These are phyloP conservation scores for Paracorniculantispora psalliotae DNA, from an alignment of 2,329 filamentous ascomycete species.

Conservation along the genomic window DNA sequence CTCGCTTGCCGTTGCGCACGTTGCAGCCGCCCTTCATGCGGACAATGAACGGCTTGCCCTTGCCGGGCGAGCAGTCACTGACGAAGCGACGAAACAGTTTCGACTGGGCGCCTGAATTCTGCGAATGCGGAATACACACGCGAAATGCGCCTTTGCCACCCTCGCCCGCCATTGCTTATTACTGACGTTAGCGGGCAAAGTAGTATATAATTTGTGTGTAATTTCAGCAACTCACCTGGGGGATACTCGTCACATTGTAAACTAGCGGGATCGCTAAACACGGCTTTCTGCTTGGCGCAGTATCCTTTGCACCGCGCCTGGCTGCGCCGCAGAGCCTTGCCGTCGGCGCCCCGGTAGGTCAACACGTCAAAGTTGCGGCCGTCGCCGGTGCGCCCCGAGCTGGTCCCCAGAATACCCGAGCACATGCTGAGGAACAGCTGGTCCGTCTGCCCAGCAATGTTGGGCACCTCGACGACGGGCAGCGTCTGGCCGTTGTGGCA, in stretches of 20 bases:
- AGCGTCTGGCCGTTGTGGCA: background rate
- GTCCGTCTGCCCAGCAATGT: background rate
- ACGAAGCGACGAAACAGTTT: background rate
- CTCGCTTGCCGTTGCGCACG: slow-evolving; percentile 2
- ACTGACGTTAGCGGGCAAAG: no score
- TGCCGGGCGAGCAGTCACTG: background rate
- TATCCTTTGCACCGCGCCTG: slow-evolving; percentile 2
- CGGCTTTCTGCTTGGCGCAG: background rate
- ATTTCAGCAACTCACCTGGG: background rate
- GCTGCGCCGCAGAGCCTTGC: background rate
- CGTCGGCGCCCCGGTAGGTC: background rate
- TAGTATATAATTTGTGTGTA: no score
- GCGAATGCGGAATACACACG: background rate
- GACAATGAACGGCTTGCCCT: background rate
- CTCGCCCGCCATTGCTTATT: background rate
- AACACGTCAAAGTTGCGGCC: slow-evolving; percentile 3
- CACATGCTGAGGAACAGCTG: slow-evolving; percentile 2
- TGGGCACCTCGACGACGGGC: slow-evolving; percentile 4
- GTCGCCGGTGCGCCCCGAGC: background rate
- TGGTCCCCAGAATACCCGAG: background rate
- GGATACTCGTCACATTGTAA: slow-evolving; percentile 1
- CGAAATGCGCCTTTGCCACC: background rate
- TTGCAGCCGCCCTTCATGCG: slow-evolving; percentile 5
- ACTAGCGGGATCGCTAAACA: background rate
- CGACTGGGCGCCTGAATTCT: background rate